Conservation (phyloP, 495 filamentous ascomycete species). For the Podospora pseudocomata region DNA sequence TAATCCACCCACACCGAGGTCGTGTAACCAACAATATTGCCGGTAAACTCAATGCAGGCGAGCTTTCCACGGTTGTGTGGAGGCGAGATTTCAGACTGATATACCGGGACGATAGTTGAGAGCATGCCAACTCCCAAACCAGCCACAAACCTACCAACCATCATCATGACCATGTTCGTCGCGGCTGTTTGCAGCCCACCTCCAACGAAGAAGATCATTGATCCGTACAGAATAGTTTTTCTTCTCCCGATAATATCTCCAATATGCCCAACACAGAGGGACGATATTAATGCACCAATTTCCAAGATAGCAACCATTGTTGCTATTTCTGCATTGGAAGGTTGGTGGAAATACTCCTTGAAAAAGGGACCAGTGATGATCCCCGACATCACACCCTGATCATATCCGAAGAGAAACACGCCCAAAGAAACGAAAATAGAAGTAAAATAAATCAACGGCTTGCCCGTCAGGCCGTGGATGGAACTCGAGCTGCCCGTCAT, state of each 20-base stretch:
- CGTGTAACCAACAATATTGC: slow-evolving; percentile 92
- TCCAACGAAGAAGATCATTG: slow-evolving; percentile 85
- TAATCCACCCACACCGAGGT: slow-evolving; percentile 99
- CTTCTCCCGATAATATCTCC: slow-evolving; percentile 90
- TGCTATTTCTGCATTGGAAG: slow-evolving; percentile 76
- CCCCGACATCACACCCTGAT: slow-evolving; percentile 98
- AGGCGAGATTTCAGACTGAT: slow-evolving; percentile 96
- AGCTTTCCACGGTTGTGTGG: slow-evolving; percentile 93
- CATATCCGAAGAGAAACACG: slow-evolving; percentile 97
- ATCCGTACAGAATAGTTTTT: slow-evolving; percentile 90
- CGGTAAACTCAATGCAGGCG: slow-evolving; percentile 96
- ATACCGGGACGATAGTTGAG: slow-evolving; percentile 95
- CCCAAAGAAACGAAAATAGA: slow-evolving; percentile 97
- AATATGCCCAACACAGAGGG: slow-evolving; percentile 79
- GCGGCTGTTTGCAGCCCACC: slow-evolving; percentile 83
- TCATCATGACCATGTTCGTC: slow-evolving; percentile 83
- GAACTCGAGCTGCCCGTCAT: slow-evolving; percentile 76
- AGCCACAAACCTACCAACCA: slow-evolving; percentile 83
- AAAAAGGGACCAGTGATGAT: slow-evolving; percentile 92
- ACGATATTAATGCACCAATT: slow-evolving; percentile 87
- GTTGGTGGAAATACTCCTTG: slow-evolving; percentile 86
- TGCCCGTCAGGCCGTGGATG: slow-evolving; percentile 89
- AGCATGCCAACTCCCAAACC: slow-evolving; percentile 91
- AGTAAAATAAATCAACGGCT: slow-evolving; percentile 93
- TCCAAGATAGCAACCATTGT: slow-evolving; percentile 97